Percentiles rank a stretch among this genome's conserved stretches.
Conservation (phyloP, 2,329 filamentous ascomycete genomes). For the Colletotrichum sp. region DNA sequence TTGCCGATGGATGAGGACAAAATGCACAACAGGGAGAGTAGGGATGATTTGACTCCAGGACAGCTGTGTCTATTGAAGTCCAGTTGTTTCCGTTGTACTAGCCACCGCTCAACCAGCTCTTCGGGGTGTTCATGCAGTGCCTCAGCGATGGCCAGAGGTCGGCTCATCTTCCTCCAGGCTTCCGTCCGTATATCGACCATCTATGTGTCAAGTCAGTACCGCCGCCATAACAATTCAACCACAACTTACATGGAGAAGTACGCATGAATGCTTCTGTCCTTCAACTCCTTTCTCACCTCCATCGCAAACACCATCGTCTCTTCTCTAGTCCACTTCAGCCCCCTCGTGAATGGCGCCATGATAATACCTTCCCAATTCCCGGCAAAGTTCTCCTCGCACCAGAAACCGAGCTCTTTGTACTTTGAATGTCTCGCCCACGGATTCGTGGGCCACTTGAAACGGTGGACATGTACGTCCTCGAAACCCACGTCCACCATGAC, state of each 20-base stretch:
- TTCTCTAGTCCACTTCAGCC: neutral
- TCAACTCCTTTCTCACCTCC: slow-evolving; percentile 25
- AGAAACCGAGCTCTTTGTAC: slow-evolving; percentile 55
- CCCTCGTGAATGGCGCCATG: slow-evolving; percentile 6
- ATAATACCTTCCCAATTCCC: slow-evolving; percentile 20
- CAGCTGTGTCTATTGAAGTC: neutral
- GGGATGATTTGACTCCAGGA: neutral
- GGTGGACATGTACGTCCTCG: slow-evolving; percentile 50
- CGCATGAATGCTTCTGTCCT: slow-evolving; percentile 26
- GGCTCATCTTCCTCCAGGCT: neutral
- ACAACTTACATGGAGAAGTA: slow-evolving; percentile 35
- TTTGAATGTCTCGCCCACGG: slow-evolving; percentile 55
- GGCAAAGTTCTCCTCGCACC: neutral
- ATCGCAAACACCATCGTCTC: neutral
- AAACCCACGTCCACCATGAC: slow-evolving; percentile 59
- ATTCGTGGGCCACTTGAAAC: slow-evolving; percentile 55
- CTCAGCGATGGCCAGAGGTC: neutral
- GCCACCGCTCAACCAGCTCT: neutral
- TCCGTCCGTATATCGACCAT: neutral
- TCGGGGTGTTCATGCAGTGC: neutral
- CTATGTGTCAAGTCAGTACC: neutral
- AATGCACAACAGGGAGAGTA: neutral
- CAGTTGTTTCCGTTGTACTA: neutral
- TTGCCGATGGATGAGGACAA: neutral
- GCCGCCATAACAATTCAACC: neutral